Base-by-base conservation (phyloP, 495 filamentous ascomycete species). In the Parathielavia appendiculata region DNA sequence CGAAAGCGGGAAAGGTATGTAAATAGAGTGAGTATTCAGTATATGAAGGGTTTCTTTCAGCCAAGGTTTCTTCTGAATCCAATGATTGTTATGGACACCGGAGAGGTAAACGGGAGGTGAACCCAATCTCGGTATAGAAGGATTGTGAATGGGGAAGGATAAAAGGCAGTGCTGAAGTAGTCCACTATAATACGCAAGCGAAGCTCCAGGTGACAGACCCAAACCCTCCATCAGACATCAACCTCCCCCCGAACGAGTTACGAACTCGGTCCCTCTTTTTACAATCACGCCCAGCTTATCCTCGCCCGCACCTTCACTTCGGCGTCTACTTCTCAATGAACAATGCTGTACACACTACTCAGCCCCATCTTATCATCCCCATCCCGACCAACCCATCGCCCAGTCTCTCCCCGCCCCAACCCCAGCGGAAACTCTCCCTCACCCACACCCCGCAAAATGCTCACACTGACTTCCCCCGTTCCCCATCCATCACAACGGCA, bases 401-500 rank as follows among this genome's bases (percentile, higher is more conserved):
- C 5, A 52, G 39, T 32, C n/a, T 20, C 34, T n/a, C 38, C 8
- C 19, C 45, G 56, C 66, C 51, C 56, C 45, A 48, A 48, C 22
- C 7, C 23, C 22, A 12, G 13, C 22, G 45, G 23, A 32, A 46
- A 46, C 10, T 46, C 43, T 13, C 45, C 45, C 22, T 32, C 23
- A 16, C 51, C 68, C 58, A 8, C 65, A 30, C 26, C 26, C 26
- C 61, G 35, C 30, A 77, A 67, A 16, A 75, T 68, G 58, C 69
- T 71, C 63, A 73, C 68, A n/a, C 61, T 60, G 14, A 70, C 61
- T 60, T 64, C 45, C 60, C 64, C n/a, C 54, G 59, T 13, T 45
- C 56, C n/a, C 64, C 58, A 50, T 78, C 69, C 63, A 87, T 82
- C 20, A 88, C 71, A 36, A 88, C 76, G 16, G 81, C 85, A 45